phyloP scores from a whole-genome alignment of 2,329 filamentous ascomycete species.

The Botrytis medusae region DNA sequence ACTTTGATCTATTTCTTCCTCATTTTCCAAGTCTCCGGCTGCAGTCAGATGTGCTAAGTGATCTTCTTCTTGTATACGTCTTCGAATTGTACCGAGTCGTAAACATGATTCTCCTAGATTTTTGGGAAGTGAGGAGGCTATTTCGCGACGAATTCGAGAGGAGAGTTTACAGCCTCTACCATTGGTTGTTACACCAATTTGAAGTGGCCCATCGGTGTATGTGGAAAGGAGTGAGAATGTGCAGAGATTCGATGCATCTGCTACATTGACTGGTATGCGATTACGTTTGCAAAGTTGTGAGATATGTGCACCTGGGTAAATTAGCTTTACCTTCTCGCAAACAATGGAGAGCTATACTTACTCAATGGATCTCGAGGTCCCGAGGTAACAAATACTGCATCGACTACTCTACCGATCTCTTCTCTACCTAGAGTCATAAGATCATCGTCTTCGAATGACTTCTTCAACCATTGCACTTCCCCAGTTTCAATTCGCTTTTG shows the following conservation, averaged over 20 bases:
- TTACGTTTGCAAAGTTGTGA: conserved; percentile 73
- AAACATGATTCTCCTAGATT: conserved; percentile 76
- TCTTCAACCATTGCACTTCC: conserved; percentile 64
- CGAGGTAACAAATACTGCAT: conserved; percentile 86
- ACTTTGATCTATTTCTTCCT: conserved; percentile 68
- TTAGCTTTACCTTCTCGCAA: background rate
- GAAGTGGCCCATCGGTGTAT: conserved; percentile 84
- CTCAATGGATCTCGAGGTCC: conserved; percentile 49
- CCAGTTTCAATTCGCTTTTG: conserved; percentile 65
- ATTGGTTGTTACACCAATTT: conserved; percentile 94
- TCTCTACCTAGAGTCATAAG: conserved; percentile 74
- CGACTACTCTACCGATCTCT: conserved; percentile 76
- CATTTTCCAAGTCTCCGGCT: conserved; percentile 37
- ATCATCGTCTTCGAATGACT: conserved; percentile 68
- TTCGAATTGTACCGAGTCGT: conserved; percentile 70
- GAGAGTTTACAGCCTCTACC: conserved; percentile 93
- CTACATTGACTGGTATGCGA: conserved; percentile 89
- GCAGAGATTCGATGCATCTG: conserved; percentile 82
- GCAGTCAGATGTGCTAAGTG: conserved; percentile 43
- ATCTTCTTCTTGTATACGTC: conserved; percentile 73
- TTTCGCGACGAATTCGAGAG: conserved; percentile 82
- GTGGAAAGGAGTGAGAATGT: conserved; percentile 88
- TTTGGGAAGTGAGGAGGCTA: conserved; percentile 74
- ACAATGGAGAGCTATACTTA: conserved; percentile 22
- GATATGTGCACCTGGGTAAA: conserved; percentile 59